Percentiles rank a stretch among this genome's conserved stretches.
Conservation (phyloP, 1,139 yeast genomes). For the Diutina sp. region DNA sequence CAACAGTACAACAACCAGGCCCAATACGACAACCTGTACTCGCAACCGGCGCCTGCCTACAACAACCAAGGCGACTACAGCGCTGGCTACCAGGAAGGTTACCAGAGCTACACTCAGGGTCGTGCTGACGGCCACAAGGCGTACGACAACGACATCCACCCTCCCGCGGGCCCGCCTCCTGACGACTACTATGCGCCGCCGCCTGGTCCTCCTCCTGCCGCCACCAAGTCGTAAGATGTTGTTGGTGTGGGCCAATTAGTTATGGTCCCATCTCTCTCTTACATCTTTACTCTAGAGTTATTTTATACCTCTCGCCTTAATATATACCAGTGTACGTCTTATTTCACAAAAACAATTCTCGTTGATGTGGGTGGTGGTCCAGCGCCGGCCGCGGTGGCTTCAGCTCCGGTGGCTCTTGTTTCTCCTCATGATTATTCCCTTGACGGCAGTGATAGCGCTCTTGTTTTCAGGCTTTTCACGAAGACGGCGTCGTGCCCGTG, state of each 20-base stretch:
- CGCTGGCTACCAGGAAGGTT: neutral
- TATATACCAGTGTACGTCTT: neutral
- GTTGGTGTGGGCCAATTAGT: neutral
- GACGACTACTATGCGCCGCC: slow-evolving; percentile 1
- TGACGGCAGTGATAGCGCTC: neutral
- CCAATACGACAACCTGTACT: neutral
- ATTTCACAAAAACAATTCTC: too few relatives aligned
- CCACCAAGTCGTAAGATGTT: neutral
- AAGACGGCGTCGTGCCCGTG: neutral
- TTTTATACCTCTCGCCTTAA: neutral
- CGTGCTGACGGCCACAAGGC: neutral
- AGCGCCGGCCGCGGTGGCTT: neutral
- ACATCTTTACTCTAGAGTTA: neutral
- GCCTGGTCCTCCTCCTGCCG: slow-evolving; percentile 1
- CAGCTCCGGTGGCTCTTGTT: neutral
- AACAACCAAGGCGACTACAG: neutral
- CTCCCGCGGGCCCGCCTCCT: neutral
- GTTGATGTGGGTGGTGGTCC: neutral
- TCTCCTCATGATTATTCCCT: neutral
- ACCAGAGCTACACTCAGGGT: neutral
- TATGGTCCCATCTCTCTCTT: neutral
- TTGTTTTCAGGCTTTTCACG: neutral
- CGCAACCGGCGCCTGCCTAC: neutral
- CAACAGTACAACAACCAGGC: neutral
- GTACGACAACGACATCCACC: neutral